Base-by-base conservation (phyloP, 108 stramenopile species). In the Mediolabrus comicus region DNA sequence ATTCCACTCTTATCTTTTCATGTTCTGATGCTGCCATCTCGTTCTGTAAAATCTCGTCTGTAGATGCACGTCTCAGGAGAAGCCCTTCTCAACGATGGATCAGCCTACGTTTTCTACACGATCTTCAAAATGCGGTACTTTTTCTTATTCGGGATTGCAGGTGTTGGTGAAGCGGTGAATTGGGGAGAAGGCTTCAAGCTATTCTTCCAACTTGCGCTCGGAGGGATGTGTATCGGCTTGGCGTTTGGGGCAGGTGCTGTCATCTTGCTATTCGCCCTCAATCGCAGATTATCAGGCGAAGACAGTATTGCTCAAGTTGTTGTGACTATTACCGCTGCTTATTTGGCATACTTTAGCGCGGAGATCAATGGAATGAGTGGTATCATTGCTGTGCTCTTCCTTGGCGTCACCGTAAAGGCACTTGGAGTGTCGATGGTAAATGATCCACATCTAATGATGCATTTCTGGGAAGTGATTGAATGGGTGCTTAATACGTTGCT, bases 401-500 rank as follows among this genome's bases (percentile, higher is more conserved):
- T 76, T 31, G 97, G 95, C 17, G 35, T 97, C 24, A 66, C 74
- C 13, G 80, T 84, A 14, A 82, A 79, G 52, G 65, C 73, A 7
- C 69, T 88, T 3, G 92, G 88, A 14, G 52, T 71, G 25, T 72
- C 74, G 7, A 35, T 86, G 53, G 76, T 90, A 56, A 93, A 93
- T 68, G 83, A 95, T 53, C 41, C 52, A 10, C 69, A 87, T 13
- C 36, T 92, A 30, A 81, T 95, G 83, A 75, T 90, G 55, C 69
- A 82, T 31, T 92, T 96, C 69, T 89, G 94, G 92, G 57, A 71
- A 0, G 26, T 97, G 3, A 31, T 89, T 30, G 95, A 92, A 64
- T 92, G 94, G 63, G 54, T 95, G 19, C 75, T 95, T 34, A 97
- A 96, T 68, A 98, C 98, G 13, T 35, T 97, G 7, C 83, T 99